These are phyloP conservation scores for Bipolaris oryzae DNA, from an alignment of 2,329 filamentous ascomycete species.

Conservation along the genomic window DNA sequence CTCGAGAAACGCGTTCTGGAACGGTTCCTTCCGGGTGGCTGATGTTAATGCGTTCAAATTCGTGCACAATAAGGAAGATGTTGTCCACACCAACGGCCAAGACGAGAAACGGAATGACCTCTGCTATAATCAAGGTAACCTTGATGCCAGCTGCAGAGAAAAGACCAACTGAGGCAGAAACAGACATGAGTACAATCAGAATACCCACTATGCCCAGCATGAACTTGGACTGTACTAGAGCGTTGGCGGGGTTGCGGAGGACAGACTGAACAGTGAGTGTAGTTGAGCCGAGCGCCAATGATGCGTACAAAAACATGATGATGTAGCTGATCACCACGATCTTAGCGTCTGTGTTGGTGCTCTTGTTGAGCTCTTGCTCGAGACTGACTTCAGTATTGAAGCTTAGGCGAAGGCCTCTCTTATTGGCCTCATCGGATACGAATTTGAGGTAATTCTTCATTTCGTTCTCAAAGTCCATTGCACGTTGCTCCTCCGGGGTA, in stretches of 20 bases:
- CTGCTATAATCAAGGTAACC: slow-evolving; percentile 95
- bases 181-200: slow-evolving; percentile 95
- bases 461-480: slow-evolving; percentile 87
- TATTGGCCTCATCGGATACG: slow-evolving; percentile 78
- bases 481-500: slow-evolving; percentile 69
- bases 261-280: slow-evolving; percentile 78
- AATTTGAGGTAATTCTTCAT: slow-evolving; percentile 75
- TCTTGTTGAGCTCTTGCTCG: slow-evolving; percentile 95
- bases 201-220: slow-evolving; percentile 94
- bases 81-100: slow-evolving; percentile 97
- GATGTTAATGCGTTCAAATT: slow-evolving; percentile 93
- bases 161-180: slow-evolving; percentile 89
- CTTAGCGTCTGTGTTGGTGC: slow-evolving; percentile 96
- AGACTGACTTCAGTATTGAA: slow-evolving; percentile 96
- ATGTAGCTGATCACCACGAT: slow-evolving; percentile 97
- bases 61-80: slow-evolving; percentile 97
- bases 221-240: slow-evolving; percentile 95
- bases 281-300: slow-evolving; percentile 86
- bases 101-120: slow-evolving; percentile 97
- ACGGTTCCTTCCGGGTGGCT: slow-evolving; percentile 89
- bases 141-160: slow-evolving; percentile 93
- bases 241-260: slow-evolving; percentile 79
- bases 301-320: slow-evolving; percentile 98
- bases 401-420: slow-evolving; percentile 82
- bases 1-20: slow-evolving; percentile 81